Evolutionary conservation across 306 rosid genomes (phyloP).

Genomic region (Cucumis sativus): DNA sequence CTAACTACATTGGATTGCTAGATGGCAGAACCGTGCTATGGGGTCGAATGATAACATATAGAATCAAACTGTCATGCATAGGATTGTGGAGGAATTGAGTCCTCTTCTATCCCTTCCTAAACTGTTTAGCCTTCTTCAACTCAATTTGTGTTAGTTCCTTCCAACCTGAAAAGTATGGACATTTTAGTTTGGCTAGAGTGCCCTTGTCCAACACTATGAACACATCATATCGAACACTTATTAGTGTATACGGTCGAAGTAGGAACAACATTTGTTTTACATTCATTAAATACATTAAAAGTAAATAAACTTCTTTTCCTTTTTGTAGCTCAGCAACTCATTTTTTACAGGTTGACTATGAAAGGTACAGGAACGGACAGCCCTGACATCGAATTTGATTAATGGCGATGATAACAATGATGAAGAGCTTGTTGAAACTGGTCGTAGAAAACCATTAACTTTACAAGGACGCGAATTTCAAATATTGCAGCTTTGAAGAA

Average conservation of each 20-base stretch:
- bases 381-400: background rate
- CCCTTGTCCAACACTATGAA: too few relatives aligned
- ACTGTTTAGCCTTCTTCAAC: background rate
- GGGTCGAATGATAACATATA: background rate
- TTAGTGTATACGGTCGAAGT: too few relatives aligned
- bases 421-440: background rate
- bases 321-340: background rate
- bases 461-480: background rate
- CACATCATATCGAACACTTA: too few relatives aligned
- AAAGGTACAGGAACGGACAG: background rate
- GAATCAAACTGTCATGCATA: background rate
- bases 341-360: background rate
- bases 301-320: background rate
- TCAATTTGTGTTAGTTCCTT: background rate
- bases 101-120: background rate
- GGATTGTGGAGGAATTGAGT: background rate
- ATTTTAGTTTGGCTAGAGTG: too few relatives aligned
- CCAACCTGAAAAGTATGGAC: background rate
- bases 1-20: background rate
- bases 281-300: too few relatives aligned
- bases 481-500: too few relatives aligned
- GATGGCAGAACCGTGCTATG: background rate
- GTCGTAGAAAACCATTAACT: background rate
- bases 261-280: too few relatives aligned
- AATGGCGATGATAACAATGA: background rate